Base-by-base conservation (phyloP, 768 basidiomycete genomes). In the Cyclocybe cylindracea region DNA sequence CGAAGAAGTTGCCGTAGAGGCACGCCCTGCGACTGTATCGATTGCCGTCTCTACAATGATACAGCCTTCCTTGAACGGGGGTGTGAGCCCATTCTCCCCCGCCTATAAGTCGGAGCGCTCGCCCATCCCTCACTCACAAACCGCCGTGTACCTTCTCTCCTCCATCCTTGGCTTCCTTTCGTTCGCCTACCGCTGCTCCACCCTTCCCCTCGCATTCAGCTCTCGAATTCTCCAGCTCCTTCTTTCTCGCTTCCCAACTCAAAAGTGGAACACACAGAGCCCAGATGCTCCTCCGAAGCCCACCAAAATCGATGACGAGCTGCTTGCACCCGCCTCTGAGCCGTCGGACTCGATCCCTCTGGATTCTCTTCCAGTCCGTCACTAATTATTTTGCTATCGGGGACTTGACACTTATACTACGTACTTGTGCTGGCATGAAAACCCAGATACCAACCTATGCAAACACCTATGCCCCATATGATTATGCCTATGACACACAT, bases 201-300 rank as follows among this genome's bases (percentile, higher is more conserved):
- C 68, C 38, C 78, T 77, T 57, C 83, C 84, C 16, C 63, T 85
- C 42, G 69, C 75, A 14, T 58, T 84, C 43, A 77, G 83, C 40
- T 72, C 78, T 34, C 71, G 72, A 34, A 66, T 79, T 39, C 44
- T 68, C 24, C 61, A 64, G 14, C 48, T 65, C 33, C 61, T 66
- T n/a, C 35, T 64, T n/a, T 47, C 63, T 10, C 55, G 51, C 43
- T 51, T 62, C 51, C 61, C 58, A 29, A 50, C 60, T 34, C 50
- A 63, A 63, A 61, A 58, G 41, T 46, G 59, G 52, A 53, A 52
- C 45, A 43, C 65, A 31, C 47, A 54, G 24, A 50, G 47, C 36
- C 42, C 54, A 42, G 42, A 50, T 18, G 55, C 36, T 32, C 24
- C 44, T 32, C 36, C 43, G 16, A 52, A 52, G 24, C 16, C 38